Percentiles rank a stretch among this genome's conserved stretches.
These are phyloP conservation scores for Hibiscus trionum DNA, from an alignment of 345 rosid genomes.

Conservation along the genomic window DNA sequence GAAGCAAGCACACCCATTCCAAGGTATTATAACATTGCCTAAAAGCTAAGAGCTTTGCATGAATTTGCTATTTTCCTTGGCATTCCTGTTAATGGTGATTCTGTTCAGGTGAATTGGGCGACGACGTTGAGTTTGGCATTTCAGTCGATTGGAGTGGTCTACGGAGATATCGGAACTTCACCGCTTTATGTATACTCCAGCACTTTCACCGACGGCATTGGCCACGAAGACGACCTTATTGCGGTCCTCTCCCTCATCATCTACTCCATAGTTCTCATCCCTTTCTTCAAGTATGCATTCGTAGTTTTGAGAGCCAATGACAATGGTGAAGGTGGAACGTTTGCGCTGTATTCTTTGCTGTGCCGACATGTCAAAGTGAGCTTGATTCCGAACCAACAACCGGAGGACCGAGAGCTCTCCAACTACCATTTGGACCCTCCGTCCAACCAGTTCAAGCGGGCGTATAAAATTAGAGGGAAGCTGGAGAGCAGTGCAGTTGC, in stretches of 20 bases:
- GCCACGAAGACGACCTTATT: constrained; percentile 36
- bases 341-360: constrained; percentile 62
- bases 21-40: constrained; percentile 13
- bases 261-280: constrained; percentile 45
- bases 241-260: constrained; percentile 71
- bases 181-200: constrained; percentile 61
- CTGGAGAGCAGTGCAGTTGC: constrained; percentile 34
- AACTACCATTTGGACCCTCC: constrained; percentile 58
- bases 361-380: constrained; percentile 46
- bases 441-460: constrained; percentile 27
- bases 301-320: constrained; percentile 69
- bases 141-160: constrained; percentile 66
- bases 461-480: constrained; percentile 39
- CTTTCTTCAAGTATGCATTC: constrained; percentile 58
- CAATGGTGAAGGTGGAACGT: constrained; percentile 88
- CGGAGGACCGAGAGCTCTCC: constrained; percentile 57
- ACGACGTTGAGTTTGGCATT: constrained; percentile 55
- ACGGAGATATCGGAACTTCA: constrained; percentile 78
- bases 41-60: no score
- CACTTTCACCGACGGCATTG: constrained; percentile 47
- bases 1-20: constrained; percentile 10
- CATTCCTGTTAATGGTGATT: no score
- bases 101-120: constrained; percentile 31
- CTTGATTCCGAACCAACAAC: constrained; percentile 57
- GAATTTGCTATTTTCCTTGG: no score